Conservation (phyloP, 805 yeast species). For the Kurtzmaniella fragi region DNA sequence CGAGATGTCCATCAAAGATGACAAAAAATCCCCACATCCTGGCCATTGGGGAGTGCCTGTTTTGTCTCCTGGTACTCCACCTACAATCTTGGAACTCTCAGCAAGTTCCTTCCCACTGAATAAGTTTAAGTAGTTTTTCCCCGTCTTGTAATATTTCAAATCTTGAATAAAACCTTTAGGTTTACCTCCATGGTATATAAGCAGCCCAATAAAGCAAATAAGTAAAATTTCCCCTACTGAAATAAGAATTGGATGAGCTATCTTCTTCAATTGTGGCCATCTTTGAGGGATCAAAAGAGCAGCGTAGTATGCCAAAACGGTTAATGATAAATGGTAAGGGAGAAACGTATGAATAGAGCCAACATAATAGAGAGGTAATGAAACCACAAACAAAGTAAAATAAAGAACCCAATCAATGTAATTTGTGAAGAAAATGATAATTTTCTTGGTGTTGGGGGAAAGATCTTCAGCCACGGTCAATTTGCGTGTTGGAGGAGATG, state of each 20-base stretch:
- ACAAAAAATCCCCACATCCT: conserved; percentile 75
- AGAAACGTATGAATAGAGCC: conserved; percentile 45
- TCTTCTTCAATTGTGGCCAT: conserved; percentile 42
- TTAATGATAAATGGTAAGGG: conserved; percentile 58
- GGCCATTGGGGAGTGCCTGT: conserved; percentile 49
- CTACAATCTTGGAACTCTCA: conserved; percentile 19
- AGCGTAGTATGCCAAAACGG: conserved; percentile 51
- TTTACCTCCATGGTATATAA: conserved; percentile 38
- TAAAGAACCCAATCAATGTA: conserved; percentile 56
- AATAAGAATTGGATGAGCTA: conserved; percentile 69
- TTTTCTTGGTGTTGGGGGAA: conserved; percentile 12
- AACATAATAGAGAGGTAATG: conserved; percentile 58
- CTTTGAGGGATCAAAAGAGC: conserved; percentile 42
- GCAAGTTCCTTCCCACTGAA: conserved; percentile 38
- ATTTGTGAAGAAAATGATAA: conserved; percentile 33
- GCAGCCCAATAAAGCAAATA: conserved; percentile 54
- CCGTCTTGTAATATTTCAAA: conserved; percentile 59
- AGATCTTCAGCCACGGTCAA: not conserved
- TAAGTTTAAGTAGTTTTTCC: conserved; percentile 56
- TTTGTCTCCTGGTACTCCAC: conserved; percentile 9
- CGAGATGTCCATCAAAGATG: conserved; percentile 69
- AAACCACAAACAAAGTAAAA: conserved; percentile 41
- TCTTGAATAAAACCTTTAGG: conserved; percentile 48
- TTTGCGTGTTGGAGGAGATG: not conserved
- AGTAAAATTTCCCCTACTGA: conserved; percentile 62